phyloP scores from a whole-genome alignment of 83 land plant species.

The Thuja plicata region DNA sequence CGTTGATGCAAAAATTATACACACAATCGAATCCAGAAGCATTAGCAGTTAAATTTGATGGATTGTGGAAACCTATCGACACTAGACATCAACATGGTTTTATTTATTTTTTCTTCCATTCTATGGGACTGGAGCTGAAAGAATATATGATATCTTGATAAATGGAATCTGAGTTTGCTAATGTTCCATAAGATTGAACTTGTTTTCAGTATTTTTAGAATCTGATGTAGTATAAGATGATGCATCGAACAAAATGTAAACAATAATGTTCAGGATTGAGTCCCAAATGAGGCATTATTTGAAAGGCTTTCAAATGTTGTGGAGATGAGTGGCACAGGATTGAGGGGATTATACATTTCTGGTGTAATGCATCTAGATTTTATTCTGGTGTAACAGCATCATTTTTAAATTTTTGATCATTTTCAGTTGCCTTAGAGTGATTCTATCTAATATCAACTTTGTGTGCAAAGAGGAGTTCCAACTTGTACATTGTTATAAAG shows the following conservation, averaged over 20 bases:
- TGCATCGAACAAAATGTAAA: background rate
- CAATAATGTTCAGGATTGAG: background rate
- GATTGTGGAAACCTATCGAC: too few species aligned
- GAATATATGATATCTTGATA: background rate
- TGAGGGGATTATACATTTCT: background rate
- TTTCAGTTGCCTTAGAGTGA: background rate
- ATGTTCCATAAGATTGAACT: background rate
- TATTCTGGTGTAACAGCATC: background rate
- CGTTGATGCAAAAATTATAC: too few species aligned
- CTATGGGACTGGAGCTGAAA: background rate
- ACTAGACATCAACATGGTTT: background rate
- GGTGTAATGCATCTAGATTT: background rate
- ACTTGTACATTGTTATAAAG: background rate
- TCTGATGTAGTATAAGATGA: background rate
- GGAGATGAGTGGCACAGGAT: background rate
- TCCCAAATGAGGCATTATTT: background rate
- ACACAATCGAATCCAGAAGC: too few species aligned
- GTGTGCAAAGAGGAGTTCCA: background rate
- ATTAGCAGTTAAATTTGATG: too few species aligned
- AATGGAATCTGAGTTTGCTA: background rate
- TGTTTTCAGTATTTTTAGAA: background rate
- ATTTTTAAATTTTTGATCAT: background rate
- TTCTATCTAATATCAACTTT: background rate
- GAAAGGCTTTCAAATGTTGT: background rate
- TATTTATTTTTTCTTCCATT: background rate